Evolutionary conservation across 140 eudicot species (phyloP).

Genomic region (Flaveria floridana): DNA sequence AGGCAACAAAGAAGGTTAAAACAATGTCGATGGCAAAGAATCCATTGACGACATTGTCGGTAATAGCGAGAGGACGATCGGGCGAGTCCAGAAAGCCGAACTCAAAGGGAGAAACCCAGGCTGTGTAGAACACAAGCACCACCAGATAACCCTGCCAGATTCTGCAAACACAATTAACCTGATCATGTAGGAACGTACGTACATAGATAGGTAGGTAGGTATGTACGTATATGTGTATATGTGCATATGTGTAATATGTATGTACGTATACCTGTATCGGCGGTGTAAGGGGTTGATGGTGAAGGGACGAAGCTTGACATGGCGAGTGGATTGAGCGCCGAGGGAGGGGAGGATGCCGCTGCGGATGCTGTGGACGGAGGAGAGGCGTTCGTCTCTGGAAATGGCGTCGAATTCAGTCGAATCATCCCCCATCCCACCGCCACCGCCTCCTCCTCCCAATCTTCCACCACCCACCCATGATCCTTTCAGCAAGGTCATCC

Average conservation of each 20-base stretch:
- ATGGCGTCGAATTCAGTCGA: slow-evolving; percentile 33
- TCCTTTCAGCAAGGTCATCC: slow-evolving; percentile 35
- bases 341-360: slow-evolving; percentile 57
- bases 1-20: slow-evolving; percentile 75
- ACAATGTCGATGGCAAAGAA: slow-evolving; percentile 58
- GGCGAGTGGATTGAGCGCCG: slow-evolving; percentile 50
- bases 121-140: slow-evolving; percentile 48
- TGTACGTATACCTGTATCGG: slow-evolving; percentile 46
- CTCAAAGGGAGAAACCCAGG: slow-evolving; percentile 62
- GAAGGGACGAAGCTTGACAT: slow-evolving; percentile 47
- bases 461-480: slow-evolving; percentile 42
- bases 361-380: slow-evolving; percentile 53
- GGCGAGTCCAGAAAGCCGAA: slow-evolving; percentile 50
- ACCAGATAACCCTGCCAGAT: slow-evolving; percentile 51
- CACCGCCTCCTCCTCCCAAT: slow-evolving; percentile 13
- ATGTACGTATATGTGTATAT: too few relatives aligned
- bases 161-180: slow-evolving; percentile 28
- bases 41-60: slow-evolving; percentile 59
- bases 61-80: slow-evolving; percentile 31
- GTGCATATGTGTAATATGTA: too few relatives aligned
- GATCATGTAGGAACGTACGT: too few relatives aligned
- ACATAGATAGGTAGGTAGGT: too few relatives aligned
- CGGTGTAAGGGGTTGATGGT: slow-evolving; percentile 53
- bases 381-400: slow-evolving; percentile 35
- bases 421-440: slow-evolving; percentile 20